Base-by-base conservation (phyloP, 495 filamentous ascomycete genomes). In the Cercophora samala region DNA sequence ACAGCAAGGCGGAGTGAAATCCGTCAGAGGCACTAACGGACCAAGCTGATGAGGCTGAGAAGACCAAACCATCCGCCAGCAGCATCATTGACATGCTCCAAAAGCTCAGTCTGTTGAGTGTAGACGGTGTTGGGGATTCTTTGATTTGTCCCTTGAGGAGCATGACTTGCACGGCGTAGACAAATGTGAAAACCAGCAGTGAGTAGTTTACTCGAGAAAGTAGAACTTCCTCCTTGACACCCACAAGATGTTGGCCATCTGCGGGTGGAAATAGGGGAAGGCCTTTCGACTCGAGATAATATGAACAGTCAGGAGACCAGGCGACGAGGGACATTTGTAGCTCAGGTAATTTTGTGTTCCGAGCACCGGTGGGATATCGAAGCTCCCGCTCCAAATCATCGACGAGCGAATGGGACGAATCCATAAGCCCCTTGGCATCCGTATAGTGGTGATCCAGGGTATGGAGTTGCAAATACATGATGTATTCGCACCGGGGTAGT, bases 261-360 rank as follows among this genome's bases (percentile, higher is more conserved):
- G 79, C 81, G 3, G 86, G 85, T 8, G 87, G 76, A 68, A 84
- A 92, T 19, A 89, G 84, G 5, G 93, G 92, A 3, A 91, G 86
- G 0, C 91, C 91, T 76, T 95, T 93, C 5, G 90, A 92, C 73
- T 95, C 90, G n/a, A 99, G 85, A 42, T 96, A 87, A 71, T 92
- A 94, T 9, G 90, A 91, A 74, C 95, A 99, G 74, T 97, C 94
- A 19, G 95, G 95, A 21, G 94, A 97, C 77, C 93, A 99, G 18
- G 95, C 84, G 0, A 96, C 83, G 58, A 91, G 88, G 11, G 92
- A 95, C 86, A 97, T 92, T 62, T 85, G 83, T 32, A 97, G 85
- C 5, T 82, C 80, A 18, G 95, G 92, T 25, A 87, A 82, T 9
- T 76, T 70, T 17, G 87, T 87, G 58, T 90, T 82, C 4, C 90